phyloP scores from a whole-genome alignment of 441 rosid genomes.

The Euphorbia celastroides region DNA sequence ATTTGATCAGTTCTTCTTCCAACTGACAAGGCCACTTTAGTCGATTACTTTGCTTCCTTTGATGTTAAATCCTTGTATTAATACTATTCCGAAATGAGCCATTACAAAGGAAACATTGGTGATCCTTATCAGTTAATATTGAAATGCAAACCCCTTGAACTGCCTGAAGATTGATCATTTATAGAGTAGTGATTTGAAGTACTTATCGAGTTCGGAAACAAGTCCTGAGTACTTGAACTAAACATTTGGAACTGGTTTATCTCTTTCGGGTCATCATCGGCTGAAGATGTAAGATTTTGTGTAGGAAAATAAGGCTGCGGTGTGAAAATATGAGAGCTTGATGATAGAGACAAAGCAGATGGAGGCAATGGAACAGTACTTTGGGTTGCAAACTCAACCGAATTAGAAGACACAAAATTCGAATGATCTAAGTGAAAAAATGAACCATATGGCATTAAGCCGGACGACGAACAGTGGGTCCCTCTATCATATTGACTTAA shows the following conservation, averaged over 20 bases:
- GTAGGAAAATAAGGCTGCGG: constrained; percentile 54
- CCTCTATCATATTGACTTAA: constrained; percentile 24
- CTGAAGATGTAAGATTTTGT: constrained; percentile 27
- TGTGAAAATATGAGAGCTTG: constrained; percentile 40
- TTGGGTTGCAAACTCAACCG: constrained; percentile 35
- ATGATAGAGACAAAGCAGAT: constrained; percentile 39
- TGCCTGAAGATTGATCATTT: constrained; percentile 33
- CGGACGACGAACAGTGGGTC: constrained; percentile 30
- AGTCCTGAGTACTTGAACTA: constrained; percentile 43
- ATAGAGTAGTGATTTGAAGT: constrained; percentile 27
- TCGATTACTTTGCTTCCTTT: background rate
- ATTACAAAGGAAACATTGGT: constrained; percentile 24
- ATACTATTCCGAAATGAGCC: constrained; percentile 12
- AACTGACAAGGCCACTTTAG: background rate
- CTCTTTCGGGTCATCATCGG: constrained; percentile 45
- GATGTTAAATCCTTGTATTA: constrained; percentile 6
- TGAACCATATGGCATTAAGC: constrained; percentile 34
- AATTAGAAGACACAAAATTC: constrained; percentile 40
- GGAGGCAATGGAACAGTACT: constrained; percentile 33
- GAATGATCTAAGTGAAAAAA: constrained; percentile 45
- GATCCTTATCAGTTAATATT: constrained; percentile 26
- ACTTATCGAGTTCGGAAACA: constrained; percentile 25
- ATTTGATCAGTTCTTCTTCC: background rate
- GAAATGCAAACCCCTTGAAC: constrained; percentile 35
- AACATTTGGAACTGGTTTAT: constrained; percentile 53